Evolutionary conservation across 768 basidiomycete species (phyloP).

Genomic region (Sistotremastrum niveocremeum): DNA sequence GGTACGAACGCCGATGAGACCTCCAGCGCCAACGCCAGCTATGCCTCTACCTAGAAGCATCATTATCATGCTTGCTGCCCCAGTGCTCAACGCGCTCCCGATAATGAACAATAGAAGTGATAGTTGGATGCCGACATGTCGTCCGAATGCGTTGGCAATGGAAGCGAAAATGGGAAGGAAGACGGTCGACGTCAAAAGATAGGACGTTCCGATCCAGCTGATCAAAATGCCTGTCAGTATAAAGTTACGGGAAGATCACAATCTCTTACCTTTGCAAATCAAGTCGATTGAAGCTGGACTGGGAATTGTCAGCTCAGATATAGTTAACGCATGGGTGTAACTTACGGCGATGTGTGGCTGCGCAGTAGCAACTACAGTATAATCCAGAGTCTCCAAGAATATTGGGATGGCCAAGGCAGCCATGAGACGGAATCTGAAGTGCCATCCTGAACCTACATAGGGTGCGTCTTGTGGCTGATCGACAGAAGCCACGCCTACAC

Average conservation of each 20-base stretch:
- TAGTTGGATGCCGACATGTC: slow-evolving; percentile 9
- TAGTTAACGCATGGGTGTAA: neutral
- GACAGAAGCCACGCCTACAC: too few relatives aligned
- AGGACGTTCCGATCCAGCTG: slow-evolving; percentile 11
- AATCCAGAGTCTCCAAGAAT: slow-evolving; percentile 9
- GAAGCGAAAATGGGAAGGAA: slow-evolving; percentile 13
- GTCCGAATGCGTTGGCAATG: slow-evolving; percentile 13
- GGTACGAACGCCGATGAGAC: neutral
- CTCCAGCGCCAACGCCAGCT: slow-evolving; percentile 2
- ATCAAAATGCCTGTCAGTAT: neutral
- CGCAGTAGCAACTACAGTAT: slow-evolving; percentile 13
- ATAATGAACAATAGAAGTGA: slow-evolving; percentile 11
- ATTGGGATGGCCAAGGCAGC: slow-evolving; percentile 5
- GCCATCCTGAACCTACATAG: too few relatives aligned
- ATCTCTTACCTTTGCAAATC: slow-evolving; percentile 5
- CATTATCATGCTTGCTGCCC: slow-evolving; percentile 9
- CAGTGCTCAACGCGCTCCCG: slow-evolving; percentile 12
- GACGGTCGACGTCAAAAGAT: slow-evolving; percentile 13
- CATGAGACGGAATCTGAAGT: neutral
- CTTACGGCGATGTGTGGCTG: slow-evolving; percentile 12
- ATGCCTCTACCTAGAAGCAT: slow-evolving; percentile 12
- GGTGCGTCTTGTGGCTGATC: too few relatives aligned
- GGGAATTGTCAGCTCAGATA: neutral
- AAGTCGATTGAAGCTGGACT: slow-evolving; percentile 10
- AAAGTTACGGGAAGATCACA: neutral